Evolutionary conservation across 768 basidiomycete species (phyloP).

Genomic region (Paxillus involutus): DNA sequence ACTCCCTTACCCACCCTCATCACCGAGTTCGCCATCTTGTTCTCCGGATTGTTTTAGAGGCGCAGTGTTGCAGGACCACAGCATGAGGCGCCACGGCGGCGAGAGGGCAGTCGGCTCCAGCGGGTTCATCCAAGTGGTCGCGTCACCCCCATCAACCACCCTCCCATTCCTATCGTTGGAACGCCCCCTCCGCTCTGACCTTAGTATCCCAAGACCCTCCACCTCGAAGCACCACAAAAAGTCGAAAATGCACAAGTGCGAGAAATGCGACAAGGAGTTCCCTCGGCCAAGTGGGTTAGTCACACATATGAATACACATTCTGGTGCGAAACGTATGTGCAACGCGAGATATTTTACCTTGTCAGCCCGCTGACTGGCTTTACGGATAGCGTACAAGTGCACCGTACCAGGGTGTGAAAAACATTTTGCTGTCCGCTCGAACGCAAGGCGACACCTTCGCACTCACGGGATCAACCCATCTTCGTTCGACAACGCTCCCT

Average conservation of each 20-base stretch:
- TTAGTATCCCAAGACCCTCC: slow-evolving; percentile 10
- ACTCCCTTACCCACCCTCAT: slow-evolving; percentile 4
- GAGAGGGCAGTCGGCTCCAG: slow-evolving; percentile 8
- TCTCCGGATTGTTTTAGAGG: slow-evolving; percentile 6
- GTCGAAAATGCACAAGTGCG: slow-evolving; percentile 51
- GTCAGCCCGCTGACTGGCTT: slow-evolving; percentile 6
- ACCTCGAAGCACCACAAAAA: slow-evolving; percentile 30
- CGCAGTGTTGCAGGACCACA: slow-evolving; percentile 17
- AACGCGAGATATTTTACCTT: neutral
- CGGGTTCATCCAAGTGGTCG: slow-evolving; percentile 6
- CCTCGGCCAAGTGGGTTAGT: slow-evolving; percentile 51
- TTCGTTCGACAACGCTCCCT: slow-evolving; percentile 14
- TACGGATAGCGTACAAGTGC: slow-evolving; percentile 39
- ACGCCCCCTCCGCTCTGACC: slow-evolving; percentile 1
- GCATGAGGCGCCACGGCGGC: slow-evolving; percentile 22
- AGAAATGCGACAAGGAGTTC: slow-evolving; percentile 43
- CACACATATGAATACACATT: slow-evolving; percentile 56
- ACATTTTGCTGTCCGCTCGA: slow-evolving; percentile 76
- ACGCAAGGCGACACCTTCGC: slow-evolving; percentile 76
- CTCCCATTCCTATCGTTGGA: slow-evolving; percentile 9
- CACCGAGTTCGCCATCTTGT: neutral
- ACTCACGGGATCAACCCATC: slow-evolving; percentile 59
- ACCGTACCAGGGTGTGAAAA: slow-evolving; percentile 60
- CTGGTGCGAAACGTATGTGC: slow-evolving; percentile 47
- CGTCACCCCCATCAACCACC: neutral